Percentiles rank a stretch among this genome's conserved stretches.
phyloP scores from a whole-genome alignment of 495 filamentous ascomycete genomes.

The Aspergillus asperescens region DNA sequence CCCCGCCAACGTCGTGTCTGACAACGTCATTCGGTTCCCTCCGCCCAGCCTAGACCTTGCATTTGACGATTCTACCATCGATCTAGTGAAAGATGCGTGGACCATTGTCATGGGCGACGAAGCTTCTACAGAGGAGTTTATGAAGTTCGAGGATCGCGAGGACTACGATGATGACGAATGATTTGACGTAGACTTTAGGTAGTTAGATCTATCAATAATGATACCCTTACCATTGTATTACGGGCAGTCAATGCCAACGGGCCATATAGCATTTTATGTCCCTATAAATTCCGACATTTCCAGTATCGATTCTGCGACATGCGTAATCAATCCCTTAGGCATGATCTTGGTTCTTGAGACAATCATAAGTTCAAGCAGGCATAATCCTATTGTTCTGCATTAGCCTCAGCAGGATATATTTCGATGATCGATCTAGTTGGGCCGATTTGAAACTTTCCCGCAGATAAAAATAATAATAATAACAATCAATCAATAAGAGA shows the following conservation, averaged over 20 bases:
- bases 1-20: conserved; percentile 19
- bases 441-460: too few relatives aligned
- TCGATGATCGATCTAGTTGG: too few relatives aligned
- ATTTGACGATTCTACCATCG: conserved; percentile 62
- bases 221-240: background rate
- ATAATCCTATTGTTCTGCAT: too few relatives aligned
- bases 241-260: background rate
- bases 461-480: too few relatives aligned
- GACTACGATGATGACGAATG: conserved; percentile 29
- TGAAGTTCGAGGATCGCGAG: conserved; percentile 52
- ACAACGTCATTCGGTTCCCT: conserved; percentile 42
- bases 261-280: background rate
- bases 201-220: background rate
- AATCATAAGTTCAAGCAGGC: too few relatives aligned
- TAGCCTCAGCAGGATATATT: too few relatives aligned
- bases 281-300: too few relatives aligned
- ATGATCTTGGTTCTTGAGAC: too few relatives aligned
- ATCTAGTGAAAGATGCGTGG: conserved; percentile 60
- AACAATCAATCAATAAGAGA: too few relatives aligned
- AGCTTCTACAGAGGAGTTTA: conserved; percentile 50
- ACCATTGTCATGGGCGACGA: conserved; percentile 51
- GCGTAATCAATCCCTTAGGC: too few relatives aligned
- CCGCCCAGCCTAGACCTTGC: conserved; percentile 55
- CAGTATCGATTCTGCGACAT: too few relatives aligned
- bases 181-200: background rate